Conservation (phyloP, 805 yeast genomes). For the Lipomyces starkeyi region DNA sequence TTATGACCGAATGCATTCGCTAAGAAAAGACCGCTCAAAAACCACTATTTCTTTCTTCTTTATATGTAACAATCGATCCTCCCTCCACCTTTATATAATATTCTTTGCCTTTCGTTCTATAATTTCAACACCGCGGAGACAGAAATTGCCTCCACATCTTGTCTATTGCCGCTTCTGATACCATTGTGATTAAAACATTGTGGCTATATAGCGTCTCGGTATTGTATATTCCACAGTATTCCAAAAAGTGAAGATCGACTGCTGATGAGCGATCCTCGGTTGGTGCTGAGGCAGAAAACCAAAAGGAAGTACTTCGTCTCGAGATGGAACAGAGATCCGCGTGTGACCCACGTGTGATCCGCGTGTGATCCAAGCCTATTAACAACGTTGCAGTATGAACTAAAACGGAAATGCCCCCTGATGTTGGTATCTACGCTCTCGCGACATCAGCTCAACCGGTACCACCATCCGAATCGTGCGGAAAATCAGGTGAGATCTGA, state of each 20-base stretch:
- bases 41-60: not conserved
- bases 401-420: too few relatives aligned
- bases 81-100: not conserved
- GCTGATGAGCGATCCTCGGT: conserved; percentile 2
- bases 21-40: not conserved
- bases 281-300: not conserved
- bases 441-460: too few relatives aligned
- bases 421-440: too few relatives aligned
- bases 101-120: not conserved
- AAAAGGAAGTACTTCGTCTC: not conserved
- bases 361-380: too few relatives aligned
- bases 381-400: too few relatives aligned
- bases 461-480: too few relatives aligned
- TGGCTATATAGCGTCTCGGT: not conserved
- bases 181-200: not conserved
- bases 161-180: conserved; percentile 2
- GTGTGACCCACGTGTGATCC: too few relatives aligned
- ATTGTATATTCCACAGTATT: not conserved
- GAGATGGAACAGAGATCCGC: too few relatives aligned
- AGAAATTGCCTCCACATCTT: not conserved
- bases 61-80: not conserved
- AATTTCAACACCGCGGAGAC: not conserved
- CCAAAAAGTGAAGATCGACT: not conserved
- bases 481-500: too few relatives aligned
- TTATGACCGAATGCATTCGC: not conserved